These are phyloP conservation scores for Cicer pinnatifidum DNA, from an alignment of 306 rosid species.

Conservation along the genomic window DNA sequence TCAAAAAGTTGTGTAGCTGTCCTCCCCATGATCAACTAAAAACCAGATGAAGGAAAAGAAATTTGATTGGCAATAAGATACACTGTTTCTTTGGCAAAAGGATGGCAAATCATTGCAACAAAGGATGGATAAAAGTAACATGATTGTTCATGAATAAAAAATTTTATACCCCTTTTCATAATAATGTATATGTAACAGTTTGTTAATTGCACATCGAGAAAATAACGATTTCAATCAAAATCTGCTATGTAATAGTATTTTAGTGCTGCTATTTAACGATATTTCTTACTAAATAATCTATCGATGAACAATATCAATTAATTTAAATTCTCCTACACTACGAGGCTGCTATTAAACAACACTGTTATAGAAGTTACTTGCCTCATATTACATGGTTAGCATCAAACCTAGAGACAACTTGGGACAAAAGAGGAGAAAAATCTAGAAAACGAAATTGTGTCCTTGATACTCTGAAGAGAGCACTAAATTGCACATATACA, in stretches of 20 bases:
- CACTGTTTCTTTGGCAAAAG: slow-evolving; percentile 72
- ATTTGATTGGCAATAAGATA: slow-evolving; percentile 54
- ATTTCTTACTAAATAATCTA: too few relatives aligned
- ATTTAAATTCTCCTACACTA: too few relatives aligned
- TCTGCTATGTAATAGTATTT: too few relatives aligned
- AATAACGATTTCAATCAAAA: too few relatives aligned
- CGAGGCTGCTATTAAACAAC: background rate
- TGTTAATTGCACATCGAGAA: too few relatives aligned
- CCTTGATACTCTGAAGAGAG: slow-evolving; percentile 85
- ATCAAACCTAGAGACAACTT: slow-evolving; percentile 63
- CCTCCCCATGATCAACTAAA: slow-evolving; percentile 83
- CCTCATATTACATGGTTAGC: slow-evolving; percentile 90
- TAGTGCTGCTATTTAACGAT: too few relatives aligned
- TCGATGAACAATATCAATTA: too few relatives aligned
- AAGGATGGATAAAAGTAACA: background rate
- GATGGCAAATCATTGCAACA: slow-evolving; percentile 83
- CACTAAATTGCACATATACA: slow-evolving; percentile 87
- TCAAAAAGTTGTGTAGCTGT: slow-evolving; percentile 64
- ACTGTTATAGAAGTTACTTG: slow-evolving; percentile 50
- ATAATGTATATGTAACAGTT: too few relatives aligned
- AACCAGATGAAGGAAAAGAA: slow-evolving; percentile 58
- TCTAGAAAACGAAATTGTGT: slow-evolving; percentile 67
- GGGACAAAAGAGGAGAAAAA: slow-evolving; percentile 42
- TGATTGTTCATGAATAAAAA: slow-evolving; percentile 2
- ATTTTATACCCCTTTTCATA: background rate